phyloP scores from a whole-genome alignment of 1,284 basidiomycete species.

The Pascua guehoae region DNA sequence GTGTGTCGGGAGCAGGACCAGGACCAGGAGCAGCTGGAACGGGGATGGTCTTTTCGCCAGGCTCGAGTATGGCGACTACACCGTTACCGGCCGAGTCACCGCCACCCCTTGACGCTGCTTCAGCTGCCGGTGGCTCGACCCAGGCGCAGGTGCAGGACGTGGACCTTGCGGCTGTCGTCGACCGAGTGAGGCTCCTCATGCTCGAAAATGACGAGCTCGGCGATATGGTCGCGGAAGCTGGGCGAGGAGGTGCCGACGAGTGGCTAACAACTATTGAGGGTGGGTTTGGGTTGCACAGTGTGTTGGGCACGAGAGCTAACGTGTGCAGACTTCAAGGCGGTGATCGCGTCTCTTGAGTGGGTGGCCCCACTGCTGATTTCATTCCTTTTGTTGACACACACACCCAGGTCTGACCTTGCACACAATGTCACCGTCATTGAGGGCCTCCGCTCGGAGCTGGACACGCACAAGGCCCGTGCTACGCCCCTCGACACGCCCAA shows the following conservation, averaged over 20 bases:
- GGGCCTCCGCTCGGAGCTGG: slow-evolving; percentile 27
- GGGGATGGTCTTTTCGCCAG: slow-evolving; percentile 6
- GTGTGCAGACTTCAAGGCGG: slow-evolving; percentile 32
- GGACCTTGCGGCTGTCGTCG: slow-evolving; percentile 35
- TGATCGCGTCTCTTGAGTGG: slow-evolving; percentile 43
- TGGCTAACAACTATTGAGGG: slow-evolving; percentile 38
- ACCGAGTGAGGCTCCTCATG: slow-evolving; percentile 35
- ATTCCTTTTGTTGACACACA: neutral
- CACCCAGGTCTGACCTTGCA: slow-evolving; percentile 36
- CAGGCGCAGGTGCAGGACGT: slow-evolving; percentile 4
- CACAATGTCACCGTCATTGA: slow-evolving; percentile 34
- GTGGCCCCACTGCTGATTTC: slow-evolving; percentile 3
- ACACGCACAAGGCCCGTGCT: slow-evolving; percentile 25
- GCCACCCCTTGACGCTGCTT: neutral
- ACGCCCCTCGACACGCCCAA: slow-evolving; percentile 12
- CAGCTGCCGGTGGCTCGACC: neutral
- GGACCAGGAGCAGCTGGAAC: too few species aligned
- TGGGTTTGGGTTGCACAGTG: slow-evolving; percentile 9
- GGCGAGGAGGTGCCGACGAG: slow-evolving; percentile 23
- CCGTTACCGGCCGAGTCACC: slow-evolving; percentile 12
- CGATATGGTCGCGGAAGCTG: slow-evolving; percentile 40
- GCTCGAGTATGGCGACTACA: slow-evolving; percentile 13
- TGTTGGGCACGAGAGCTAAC: neutral
- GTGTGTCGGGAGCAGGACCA: too few species aligned
- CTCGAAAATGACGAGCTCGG: slow-evolving; percentile 46